phyloP scores from a whole-genome alignment of 164 flowering plant genomes.

The Aristolochia californica region DNA sequence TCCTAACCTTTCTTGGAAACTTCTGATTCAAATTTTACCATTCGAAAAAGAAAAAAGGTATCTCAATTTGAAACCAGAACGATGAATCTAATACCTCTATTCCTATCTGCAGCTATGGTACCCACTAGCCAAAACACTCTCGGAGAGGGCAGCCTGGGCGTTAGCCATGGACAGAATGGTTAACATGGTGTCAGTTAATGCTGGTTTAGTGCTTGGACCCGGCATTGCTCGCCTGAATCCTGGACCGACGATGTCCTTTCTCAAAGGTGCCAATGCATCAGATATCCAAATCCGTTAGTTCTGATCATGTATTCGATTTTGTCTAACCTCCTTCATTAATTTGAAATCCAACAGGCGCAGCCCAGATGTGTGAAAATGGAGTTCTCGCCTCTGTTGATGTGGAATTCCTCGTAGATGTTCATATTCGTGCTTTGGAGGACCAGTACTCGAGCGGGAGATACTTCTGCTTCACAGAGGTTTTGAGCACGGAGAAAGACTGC shows the following conservation, averaged over 20 bases:
- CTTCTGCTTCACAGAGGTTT: constrained; percentile 44
- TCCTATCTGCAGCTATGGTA: constrained; percentile 46
- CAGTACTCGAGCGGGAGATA: constrained; percentile 46
- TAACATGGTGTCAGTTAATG: constrained; percentile 63
- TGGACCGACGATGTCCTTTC: constrained; percentile 36
- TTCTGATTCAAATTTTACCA: background rate
- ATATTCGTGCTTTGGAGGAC: constrained; percentile 50
- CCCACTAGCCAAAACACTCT: constrained; percentile 55
- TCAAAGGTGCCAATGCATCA: constrained; percentile 31
- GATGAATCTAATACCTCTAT: background rate
- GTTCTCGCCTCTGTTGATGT: constrained; percentile 52
- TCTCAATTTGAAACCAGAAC: background rate
- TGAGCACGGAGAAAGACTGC: constrained; percentile 41
- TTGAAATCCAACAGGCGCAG: constrained; percentile 35
- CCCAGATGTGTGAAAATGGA: constrained; percentile 64
- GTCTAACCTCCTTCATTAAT: background rate
- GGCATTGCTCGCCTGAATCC: constrained; percentile 35
- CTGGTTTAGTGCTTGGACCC: constrained; percentile 53
- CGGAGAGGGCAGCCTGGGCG: constrained; percentile 76
- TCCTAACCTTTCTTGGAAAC: background rate
- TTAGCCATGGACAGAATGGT: constrained; percentile 65
- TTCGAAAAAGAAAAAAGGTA: background rate
- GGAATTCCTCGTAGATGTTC: constrained; percentile 44
- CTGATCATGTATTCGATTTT: background rate
- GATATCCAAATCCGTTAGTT: background rate